phyloP scores from a whole-genome alignment of 768 basidiomycete genomes.

The Neoboletus subvelutipes region DNA sequence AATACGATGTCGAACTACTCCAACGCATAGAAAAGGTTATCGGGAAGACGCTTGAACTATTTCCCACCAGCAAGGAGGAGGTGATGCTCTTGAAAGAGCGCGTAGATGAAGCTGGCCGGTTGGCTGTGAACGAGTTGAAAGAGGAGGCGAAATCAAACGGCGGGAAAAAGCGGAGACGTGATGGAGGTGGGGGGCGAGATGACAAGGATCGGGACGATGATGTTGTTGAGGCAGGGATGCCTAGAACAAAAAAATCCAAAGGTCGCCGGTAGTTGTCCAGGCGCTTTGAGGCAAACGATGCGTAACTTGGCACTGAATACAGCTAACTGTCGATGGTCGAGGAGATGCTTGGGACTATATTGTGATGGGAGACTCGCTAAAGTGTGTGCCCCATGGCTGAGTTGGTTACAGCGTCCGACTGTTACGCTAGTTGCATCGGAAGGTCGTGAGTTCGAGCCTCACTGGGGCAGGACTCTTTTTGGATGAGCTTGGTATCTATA shows the following conservation, averaged over 20 bases:
- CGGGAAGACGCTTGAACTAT: slow-evolving; percentile 89
- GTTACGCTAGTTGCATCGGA: slow-evolving; percentile 54
- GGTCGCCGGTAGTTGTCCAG: slow-evolving; percentile 35
- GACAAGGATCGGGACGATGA: slow-evolving; percentile 93
- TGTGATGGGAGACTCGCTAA: neutral
- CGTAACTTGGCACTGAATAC: neutral
- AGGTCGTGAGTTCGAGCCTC: slow-evolving; percentile 72
- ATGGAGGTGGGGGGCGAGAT: slow-evolving; percentile 54
- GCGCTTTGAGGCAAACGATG: neutral
- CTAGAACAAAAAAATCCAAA: slow-evolving; percentile 57
- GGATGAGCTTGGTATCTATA: no score
- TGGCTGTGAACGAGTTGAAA: slow-evolving; percentile 80
- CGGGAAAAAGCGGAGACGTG: slow-evolving; percentile 49
- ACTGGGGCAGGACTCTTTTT: slow-evolving; percentile 46
- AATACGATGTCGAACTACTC: slow-evolving; percentile 96
- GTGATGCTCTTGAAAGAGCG: slow-evolving; percentile 84
- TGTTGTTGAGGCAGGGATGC: slow-evolving; percentile 87
- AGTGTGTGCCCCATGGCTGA: slow-evolving; percentile 64
- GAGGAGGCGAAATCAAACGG: slow-evolving; percentile 61
- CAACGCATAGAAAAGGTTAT: slow-evolving; percentile 93
- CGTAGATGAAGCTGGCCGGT: slow-evolving; percentile 79
- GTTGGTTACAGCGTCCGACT: slow-evolving; percentile 80
- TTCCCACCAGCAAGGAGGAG: slow-evolving; percentile 85
- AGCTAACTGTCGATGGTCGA: neutral
- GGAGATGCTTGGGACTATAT: neutral